Base-by-base conservation (phyloP, 2,329 filamentous ascomycete species). In the Rhinocladiella similis region DNA sequence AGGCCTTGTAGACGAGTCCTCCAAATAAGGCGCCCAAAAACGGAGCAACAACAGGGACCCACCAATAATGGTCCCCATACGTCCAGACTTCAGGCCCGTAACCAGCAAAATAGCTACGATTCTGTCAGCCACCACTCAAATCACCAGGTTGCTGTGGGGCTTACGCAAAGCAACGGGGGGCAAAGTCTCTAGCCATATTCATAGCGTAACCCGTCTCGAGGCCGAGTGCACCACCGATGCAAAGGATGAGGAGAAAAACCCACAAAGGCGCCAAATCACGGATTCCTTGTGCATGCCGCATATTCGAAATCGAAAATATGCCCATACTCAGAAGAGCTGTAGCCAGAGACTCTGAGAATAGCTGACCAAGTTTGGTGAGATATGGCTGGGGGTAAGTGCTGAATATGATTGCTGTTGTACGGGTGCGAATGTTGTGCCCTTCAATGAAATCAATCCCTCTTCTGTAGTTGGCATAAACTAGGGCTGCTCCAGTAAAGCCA, bases 151-250 rank as follows among this genome's bases (percentile, higher is more conserved):
- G 16, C n/a, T 33, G 12, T 33, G 2, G 45, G 20, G 20, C 45
- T 47, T 47, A 47, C 45, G 45, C 45, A 47, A 47, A 33, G 16
- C 45, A 47, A 47, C 45, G 45, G 27, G 45, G 45, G 16, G 6
- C 45, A 47, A 47, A 33, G 16, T 47, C 45, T 33, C 27, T 25
- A 13, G 45, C 45, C 45, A 47, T 47, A 16, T 47, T 47, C 45
- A 47, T 47, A 13, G 45, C 45, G 45, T 47, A 47, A 25, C 45
- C 45, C 45, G 45, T 47, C 20, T 47, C 45, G 10, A 25, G 27
- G 12, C 45, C 45, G 27, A 47, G 45, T 9, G 45, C 45, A 25
- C 20, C 45, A 7, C 20, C 45, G 45, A 47, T 47, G 45, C 27
- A 27, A 5, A 47, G 27, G 45, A 47, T 29, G n/a, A 47, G 45